Evolutionary conservation across 1,284 basidiomycete genomes (phyloP).

Genomic region (Termitomyces sp.): DNA sequence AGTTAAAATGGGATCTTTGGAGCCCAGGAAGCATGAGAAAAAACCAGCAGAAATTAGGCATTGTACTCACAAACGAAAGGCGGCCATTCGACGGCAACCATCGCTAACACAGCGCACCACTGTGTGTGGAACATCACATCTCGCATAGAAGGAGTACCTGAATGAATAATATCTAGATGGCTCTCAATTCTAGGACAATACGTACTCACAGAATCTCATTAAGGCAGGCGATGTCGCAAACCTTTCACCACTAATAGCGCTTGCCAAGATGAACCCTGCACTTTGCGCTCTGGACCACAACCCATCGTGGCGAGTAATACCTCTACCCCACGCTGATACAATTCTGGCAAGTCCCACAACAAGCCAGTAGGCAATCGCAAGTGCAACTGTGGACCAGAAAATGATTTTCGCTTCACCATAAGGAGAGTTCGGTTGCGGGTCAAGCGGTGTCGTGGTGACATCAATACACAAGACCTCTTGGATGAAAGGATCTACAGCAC

Average conservation of each 20-base stretch:
- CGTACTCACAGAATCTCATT: constrained; percentile 71
- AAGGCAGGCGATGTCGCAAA: constrained; percentile 82
- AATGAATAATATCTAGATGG: constrained; percentile 27
- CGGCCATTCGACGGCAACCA: constrained; percentile 95
- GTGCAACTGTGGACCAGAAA: constrained; percentile 77
- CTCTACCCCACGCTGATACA: constrained; percentile 77
- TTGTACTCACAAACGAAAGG: constrained; percentile 76
- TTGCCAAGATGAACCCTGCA: constrained; percentile 83
- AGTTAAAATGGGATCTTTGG: constrained; percentile 76
- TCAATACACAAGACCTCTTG: constrained; percentile 81
- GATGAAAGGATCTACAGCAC: constrained; percentile 82
- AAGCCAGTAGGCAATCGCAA: constrained; percentile 79
- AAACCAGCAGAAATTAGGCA: neutral
- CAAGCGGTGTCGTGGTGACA: constrained; percentile 74
- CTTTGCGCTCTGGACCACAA: constrained; percentile 71
- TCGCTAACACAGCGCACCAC: constrained; percentile 81
- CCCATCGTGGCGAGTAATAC: constrained; percentile 53
- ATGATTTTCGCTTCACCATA: constrained; percentile 77
- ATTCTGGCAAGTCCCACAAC: constrained; percentile 77
- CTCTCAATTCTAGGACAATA: constrained; percentile 16
- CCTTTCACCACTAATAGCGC: constrained; percentile 87
- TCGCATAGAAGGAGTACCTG: constrained; percentile 88
- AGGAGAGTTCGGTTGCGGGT: constrained; percentile 41
- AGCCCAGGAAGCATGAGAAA: constrained; percentile 10
- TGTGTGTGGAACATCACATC: constrained; percentile 93